A percentile compares a stretch with the other conserved stretches of the same genome.
These are phyloP conservation scores for Globisporangium camurandrum DNA, from an alignment of 352 stramenopile genomes.

Conservation along the genomic window DNA sequence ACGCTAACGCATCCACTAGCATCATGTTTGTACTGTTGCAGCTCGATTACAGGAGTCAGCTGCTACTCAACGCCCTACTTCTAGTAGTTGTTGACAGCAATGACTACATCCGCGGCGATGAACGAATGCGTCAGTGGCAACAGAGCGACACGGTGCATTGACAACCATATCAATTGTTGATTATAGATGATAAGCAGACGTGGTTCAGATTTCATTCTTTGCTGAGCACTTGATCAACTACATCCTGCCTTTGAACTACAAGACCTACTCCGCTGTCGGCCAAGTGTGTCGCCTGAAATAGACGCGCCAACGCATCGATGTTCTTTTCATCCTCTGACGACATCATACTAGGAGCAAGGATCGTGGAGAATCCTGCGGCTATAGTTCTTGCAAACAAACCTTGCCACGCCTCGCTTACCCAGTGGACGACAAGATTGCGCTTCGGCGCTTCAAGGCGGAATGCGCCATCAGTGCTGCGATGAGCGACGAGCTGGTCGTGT, in stretches of 20 bases:
- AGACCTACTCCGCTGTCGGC: neutral
- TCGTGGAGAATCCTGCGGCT: neutral
- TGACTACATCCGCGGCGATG: too few species aligned
- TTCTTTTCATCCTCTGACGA: neutral
- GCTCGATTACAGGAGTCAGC: too few species aligned
- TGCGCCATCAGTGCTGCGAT: neutral
- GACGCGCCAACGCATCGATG: neutral
- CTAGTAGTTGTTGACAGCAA: too few species aligned
- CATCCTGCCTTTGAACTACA: neutral
- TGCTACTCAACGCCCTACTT: too few species aligned
- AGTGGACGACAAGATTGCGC: neutral
- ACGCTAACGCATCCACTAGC: too few species aligned
- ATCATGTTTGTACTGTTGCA: too few species aligned
- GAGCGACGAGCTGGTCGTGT: conserved; percentile 1
- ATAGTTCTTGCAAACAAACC: neutral
- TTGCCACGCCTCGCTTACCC: neutral
- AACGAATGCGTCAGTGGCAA: too few species aligned
- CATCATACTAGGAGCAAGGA: neutral
- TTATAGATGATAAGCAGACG: too few species aligned
- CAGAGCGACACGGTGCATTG: too few species aligned
- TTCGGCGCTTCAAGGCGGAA: neutral
- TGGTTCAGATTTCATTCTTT: too few species aligned
- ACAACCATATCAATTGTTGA: too few species aligned
- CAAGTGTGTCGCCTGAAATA: neutral
- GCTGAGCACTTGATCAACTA: neutral